Evolutionary conservation across 495 filamentous ascomycete genomes (phyloP).

Genomic region (Penicillium coffeae): DNA sequence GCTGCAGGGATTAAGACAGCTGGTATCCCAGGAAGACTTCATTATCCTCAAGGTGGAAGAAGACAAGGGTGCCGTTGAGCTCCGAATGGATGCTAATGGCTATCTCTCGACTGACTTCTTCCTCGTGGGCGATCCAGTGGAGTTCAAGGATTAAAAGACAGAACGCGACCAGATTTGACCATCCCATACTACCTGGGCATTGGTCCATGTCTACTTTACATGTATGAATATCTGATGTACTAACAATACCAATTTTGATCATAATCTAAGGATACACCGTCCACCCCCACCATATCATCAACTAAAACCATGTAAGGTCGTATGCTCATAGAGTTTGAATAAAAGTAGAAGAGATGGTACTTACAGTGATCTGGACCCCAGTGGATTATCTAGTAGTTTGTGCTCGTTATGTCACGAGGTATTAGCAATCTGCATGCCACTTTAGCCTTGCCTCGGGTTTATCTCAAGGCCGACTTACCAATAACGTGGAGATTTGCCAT

Average conservation of each 20-base stretch:
- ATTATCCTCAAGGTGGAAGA: slow-evolving; percentile 43
- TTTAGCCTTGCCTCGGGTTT: neutral
- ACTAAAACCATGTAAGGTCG: too few species aligned
- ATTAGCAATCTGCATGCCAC: too few species aligned
- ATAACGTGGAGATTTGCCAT: neutral
- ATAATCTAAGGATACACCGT: too few species aligned
- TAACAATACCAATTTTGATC: neutral
- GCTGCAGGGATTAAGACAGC: slow-evolving; percentile 37
- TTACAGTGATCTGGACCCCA: too few species aligned
- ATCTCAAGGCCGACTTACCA: neutral
- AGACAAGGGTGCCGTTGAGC: slow-evolving; percentile 24
- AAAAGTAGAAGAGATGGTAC: too few species aligned
- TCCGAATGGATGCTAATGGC: slow-evolving; percentile 40
- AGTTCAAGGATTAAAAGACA: neutral
- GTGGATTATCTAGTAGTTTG: too few species aligned
- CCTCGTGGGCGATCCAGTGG: slow-evolving; percentile 25
- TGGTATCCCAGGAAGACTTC: slow-evolving; percentile 46
- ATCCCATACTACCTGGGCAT: neutral
- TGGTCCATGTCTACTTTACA: neutral
- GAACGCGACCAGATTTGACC: neutral
- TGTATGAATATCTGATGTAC: neutral
- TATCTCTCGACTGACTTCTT: slow-evolving; percentile 37
- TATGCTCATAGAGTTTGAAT: too few species aligned
- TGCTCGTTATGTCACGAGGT: too few species aligned
- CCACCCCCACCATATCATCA: too few species aligned